Percentiles rank a stretch among this genome's conserved stretches.
Conservation (phyloP, 2,329 filamentous ascomycete species). For the Bipolaris zeicola region DNA sequence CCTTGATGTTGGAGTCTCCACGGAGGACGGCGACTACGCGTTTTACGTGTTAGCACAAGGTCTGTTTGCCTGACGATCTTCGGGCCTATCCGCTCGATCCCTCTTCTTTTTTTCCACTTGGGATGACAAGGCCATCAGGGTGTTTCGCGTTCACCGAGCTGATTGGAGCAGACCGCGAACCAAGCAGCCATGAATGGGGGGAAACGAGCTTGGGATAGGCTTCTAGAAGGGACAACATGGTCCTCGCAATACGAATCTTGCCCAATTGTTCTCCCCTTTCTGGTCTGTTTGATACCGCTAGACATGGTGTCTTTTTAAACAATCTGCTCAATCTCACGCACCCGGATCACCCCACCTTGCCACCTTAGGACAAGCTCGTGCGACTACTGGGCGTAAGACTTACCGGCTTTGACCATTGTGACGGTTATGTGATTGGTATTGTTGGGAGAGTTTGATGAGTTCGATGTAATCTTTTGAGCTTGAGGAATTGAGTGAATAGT, state of each 20-base stretch:
- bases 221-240: constrained; percentile 27
- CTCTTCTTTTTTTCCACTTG: neutral
- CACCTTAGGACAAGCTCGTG: constrained; percentile 28
- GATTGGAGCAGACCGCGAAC: constrained; percentile 30
- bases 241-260: constrained; percentile 23
- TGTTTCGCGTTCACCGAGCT: constrained; percentile 22
- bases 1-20: constrained; percentile 94
- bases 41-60: constrained; percentile 5
- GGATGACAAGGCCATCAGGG: constrained; percentile 35
- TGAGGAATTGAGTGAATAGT: constrained; percentile 11
- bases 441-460: constrained; percentile 17
- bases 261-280: constrained; percentile 25
- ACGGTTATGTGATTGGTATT: constrained; percentile 51
- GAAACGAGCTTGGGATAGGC: constrained; percentile 1
- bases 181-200: constrained; percentile 4
- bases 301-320: constrained; percentile 30
- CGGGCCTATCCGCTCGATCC: neutral
- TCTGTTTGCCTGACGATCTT: neutral
- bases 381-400: constrained; percentile 49
- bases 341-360: constrained; percentile 49
- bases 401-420: constrained; percentile 99
- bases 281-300: constrained; percentile 9
- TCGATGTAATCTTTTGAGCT: neutral
- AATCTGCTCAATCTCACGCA: constrained; percentile 66
- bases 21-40: constrained; percentile 87